A percentile compares a stretch with the other conserved stretches of the same genome.
Evolutionary conservation across 164 flowering plant species (phyloP).

Genomic region (Berberis vulgaris): DNA sequence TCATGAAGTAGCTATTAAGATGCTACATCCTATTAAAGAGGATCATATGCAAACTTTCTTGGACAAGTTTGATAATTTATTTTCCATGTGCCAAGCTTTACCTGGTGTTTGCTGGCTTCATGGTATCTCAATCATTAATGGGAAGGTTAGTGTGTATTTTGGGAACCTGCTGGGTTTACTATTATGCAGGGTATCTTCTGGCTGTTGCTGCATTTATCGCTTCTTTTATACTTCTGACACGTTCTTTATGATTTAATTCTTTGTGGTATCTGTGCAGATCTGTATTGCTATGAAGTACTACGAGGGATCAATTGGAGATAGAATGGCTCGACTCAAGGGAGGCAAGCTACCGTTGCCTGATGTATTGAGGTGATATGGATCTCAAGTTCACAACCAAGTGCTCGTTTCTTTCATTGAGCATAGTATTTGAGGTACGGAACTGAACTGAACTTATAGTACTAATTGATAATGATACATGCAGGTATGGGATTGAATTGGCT

Average conservation of each 20-base stretch:
- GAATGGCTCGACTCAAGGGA: conserved; percentile 57
- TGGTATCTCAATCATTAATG: conserved; percentile 58
- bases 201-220: neutral
- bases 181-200: neutral
- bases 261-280: conserved; percentile 30
- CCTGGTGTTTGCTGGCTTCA: conserved; percentile 55
- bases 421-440: neutral
- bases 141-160: conserved; percentile 35
- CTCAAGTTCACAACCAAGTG: neutral
- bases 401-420: too few species aligned
- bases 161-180: neutral
- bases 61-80: conserved; percentile 43
- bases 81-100: conserved; percentile 37
- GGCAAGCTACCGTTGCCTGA: conserved; percentile 63
- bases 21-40: conserved; percentile 59
- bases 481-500: conserved; percentile 73
- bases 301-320: conserved; percentile 84
- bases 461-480: conserved; percentile 21
- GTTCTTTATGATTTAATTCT: neutral
- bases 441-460: neutral
- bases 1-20: conserved; percentile 88
- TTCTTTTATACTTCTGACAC: neutral
- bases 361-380: conserved; percentile 56
- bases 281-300: conserved; percentile 78
- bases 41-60: conserved; percentile 33